Evolutionary conservation across 441 rosid genomes (phyloP), one percentile per base, ranked within the genome.

Genomic region (Breynia disticha): DNA sequence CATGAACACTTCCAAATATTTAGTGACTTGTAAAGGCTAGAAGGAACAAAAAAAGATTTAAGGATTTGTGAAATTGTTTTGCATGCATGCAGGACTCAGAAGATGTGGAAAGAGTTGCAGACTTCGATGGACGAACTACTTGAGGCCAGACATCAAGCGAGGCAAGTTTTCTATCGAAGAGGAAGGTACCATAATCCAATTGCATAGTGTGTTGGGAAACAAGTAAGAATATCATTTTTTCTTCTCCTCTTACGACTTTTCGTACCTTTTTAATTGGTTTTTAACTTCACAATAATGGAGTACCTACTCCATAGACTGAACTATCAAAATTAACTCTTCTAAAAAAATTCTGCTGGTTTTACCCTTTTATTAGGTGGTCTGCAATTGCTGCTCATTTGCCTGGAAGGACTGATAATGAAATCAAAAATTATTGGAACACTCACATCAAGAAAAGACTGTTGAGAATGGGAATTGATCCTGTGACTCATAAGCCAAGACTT

Each of bases 351-450:
- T 63, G 39, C 1, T 20, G 39, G 17, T 52, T 16, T 16, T 12
- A 0, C 11, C 11, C 21, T 55, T 19, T 45, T 43, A 46, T 44
- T 56, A 88, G 97, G 77, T 88, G 97, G 97, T 88, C 95, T 0
- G 74, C 80, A 1, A 88, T 88, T 63, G 97, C 97, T 55, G 70
- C 81, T 60, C 81, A 77, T 4, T 70, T 88, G 51, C 91, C 86
- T 0, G 89, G 91, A 69, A 79, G 95, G 74, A 88, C 97, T 1
- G 97, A 88, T 47, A 88, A 85, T 44, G 97, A 85, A 59, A 83
- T 88, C 16, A 88, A 88, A 61, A 88, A 88, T 57, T 83, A 78
- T 47, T 88, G 97, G 97, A 88, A 88, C 70, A 88, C 97, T 38
- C 86, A 74, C 71, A 77, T 88, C 41, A 85, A 72, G 74, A 88